Percentiles rank a stretch among this genome's conserved stretches.
phyloP scores from a whole-genome alignment of 23 red algal species.

The Gracilaria caudata region DNA sequence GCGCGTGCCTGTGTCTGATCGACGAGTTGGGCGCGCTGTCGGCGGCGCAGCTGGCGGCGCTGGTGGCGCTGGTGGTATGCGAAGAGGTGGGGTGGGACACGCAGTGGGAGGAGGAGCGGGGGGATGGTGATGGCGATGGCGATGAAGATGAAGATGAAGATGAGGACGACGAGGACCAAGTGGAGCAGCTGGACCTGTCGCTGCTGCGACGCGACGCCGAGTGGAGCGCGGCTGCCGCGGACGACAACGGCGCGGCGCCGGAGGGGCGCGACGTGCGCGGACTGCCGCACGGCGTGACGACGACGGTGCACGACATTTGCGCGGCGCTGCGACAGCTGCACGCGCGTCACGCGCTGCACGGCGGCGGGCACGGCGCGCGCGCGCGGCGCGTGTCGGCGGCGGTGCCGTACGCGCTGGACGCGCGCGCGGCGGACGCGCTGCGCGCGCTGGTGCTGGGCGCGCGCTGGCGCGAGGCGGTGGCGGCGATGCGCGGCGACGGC shows the following conservation, averaged over 20 bases:
- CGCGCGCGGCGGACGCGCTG: background rate
- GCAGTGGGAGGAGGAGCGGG: background rate
- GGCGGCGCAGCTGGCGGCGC: conserved; percentile 36
- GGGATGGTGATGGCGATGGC: background rate
- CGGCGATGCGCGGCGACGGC: conserved; percentile 3
- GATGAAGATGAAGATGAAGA: background rate
- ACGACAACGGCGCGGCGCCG: background rate
- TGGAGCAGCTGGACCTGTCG: conserved; percentile 28
- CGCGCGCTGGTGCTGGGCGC: conserved; percentile 3
- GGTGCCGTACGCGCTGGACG: conserved; percentile 5
- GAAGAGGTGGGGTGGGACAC: conserved; percentile 5
- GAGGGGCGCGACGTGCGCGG: conserved; percentile 6
- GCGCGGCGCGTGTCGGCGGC: background rate
- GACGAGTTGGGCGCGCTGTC: conserved; percentile 37
- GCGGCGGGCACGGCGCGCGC: background rate
- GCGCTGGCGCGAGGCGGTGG: conserved; percentile 3
- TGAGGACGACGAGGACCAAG: background rate
- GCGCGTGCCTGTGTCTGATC: conserved; percentile 54
- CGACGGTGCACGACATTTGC: conserved; percentile 39
- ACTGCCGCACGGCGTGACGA: background rate
- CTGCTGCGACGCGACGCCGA: background rate
- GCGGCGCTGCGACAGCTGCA: conserved; percentile 46
- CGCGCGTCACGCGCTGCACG: conserved; percentile 25
- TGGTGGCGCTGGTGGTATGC: conserved; percentile 46
- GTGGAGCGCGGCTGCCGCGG: background rate